Evolutionary conservation across 306 rosid species (phyloP).

Genomic region (Glycine latifolia): DNA sequence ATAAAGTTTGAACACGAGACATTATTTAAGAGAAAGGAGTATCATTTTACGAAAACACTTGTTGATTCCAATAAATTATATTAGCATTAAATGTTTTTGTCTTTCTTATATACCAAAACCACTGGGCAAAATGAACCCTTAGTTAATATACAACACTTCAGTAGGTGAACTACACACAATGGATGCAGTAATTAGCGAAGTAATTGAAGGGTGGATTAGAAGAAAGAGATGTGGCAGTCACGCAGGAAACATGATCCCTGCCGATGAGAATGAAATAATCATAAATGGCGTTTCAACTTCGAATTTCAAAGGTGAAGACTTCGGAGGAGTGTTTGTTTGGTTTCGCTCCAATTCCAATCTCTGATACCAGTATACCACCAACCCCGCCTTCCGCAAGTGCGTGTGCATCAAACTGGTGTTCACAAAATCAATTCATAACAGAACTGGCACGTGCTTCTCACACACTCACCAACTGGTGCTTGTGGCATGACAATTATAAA

Average conservation of each 20-base stretch:
- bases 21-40: no score
- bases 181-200: background rate
- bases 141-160: background rate
- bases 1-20: no score
- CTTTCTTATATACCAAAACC: no score
- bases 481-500: no score
- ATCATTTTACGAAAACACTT: no score
- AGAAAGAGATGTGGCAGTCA: conserved; percentile 12
- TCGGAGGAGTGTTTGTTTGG: background rate
- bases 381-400: background rate
- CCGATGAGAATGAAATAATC: background rate
- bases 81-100: no score
- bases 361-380: no score
- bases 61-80: no score
- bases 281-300: conserved; percentile 21
- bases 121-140: background rate
- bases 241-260: conserved; percentile 41
- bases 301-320: background rate
- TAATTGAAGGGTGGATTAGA: background rate
- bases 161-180: background rate
- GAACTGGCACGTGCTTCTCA: conserved; percentile 35
- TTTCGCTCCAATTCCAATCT: background rate
- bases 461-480: background rate
- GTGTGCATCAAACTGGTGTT: background rate
- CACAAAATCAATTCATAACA: background rate